Conservation (phyloP, 2,329 filamentous ascomycete species). For the Talaromyces sp. region DNA sequence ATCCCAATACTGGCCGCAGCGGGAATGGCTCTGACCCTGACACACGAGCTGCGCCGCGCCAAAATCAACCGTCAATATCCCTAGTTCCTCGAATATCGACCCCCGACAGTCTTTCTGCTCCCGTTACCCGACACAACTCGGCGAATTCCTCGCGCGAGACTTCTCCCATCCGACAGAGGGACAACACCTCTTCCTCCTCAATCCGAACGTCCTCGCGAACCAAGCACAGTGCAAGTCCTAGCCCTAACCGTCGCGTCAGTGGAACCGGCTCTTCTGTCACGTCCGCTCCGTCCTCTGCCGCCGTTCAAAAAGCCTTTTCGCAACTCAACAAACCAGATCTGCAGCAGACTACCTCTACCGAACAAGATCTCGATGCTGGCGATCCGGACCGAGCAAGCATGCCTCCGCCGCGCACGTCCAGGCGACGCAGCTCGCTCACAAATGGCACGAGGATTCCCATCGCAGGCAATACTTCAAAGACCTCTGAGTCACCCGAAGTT, state of each 20-base stretch:
- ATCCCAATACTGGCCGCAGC: conserved; percentile 15
- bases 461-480: conserved; percentile 10
- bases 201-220: conserved; percentile 50
- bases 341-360: conserved; percentile 48
- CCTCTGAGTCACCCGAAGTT: conserved; percentile 19
- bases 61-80: conserved; percentile 23
- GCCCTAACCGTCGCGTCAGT: conserved; percentile 51
- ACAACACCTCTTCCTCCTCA: conserved; percentile 17
- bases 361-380: conserved; percentile 57
- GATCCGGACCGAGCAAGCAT: conserved; percentile 58
- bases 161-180: conserved; percentile 37
- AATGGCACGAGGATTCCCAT: conserved; percentile 6
- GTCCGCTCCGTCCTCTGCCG: conserved; percentile 50
- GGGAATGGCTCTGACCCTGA: conserved; percentile 24
- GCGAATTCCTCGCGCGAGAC: conserved; percentile 44
- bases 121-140: conserved; percentile 40
- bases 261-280: conserved; percentile 35
- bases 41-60: conserved; percentile 19
- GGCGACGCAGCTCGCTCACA: conserved; percentile 10
- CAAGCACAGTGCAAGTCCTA: conserved; percentile 63
- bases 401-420: conserved; percentile 21
- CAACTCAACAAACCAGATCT: conserved; percentile 63
- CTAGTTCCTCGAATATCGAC: conserved; percentile 28
- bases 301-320: conserved; percentile 63
- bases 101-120: conserved; percentile 21